Evolutionary conservation across 805 yeast species (phyloP), one percentile per base, ranked within the genome.

Genomic region (Candida krabiensis): DNA sequence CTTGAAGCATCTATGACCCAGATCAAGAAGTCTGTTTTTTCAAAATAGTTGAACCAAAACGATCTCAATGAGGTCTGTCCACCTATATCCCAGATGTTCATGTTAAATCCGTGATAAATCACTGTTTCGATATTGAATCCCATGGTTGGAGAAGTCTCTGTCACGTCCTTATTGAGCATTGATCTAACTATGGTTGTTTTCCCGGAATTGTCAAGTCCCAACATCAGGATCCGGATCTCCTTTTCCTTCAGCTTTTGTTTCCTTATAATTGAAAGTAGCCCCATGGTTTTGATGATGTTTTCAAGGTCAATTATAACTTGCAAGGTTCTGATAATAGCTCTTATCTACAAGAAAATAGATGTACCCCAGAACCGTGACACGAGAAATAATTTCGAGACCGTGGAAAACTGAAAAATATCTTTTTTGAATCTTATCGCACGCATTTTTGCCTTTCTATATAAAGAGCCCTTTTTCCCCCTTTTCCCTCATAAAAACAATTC

Each of bases 21-120:
- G 9, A 90, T 61, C 13, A 90, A 66, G 5, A 79, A 77, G 50
- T 90, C 90, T 0, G 85, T 79, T 50, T 77, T 79, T 47, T 89
- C 96, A 55, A 85, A 90, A 60, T 91, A 90, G 63, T 90, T 91
- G 52, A 86, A 80, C 98, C 98, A 90, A 69, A 89, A 89, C 13
- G 90, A 80, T 32, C 98, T 66, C 28, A 90, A 67, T 1, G 91
- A 75, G 30, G 73, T 64, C 60, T 90, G 98, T 2, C 98, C 98
- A 4, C 98, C 98, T 9, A 90, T 80, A 55, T 81, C 64, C 98
- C 95, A 84, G 21, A 83, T 57, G 46, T 81, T 81, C 35, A 84
- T 55, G 26, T 69, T 70, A 48, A 61, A 71, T 3, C 66, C 71
- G 2, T 60, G 44, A 45, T 67, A 62, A 1, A 58, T 52, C 1